Conservation (phyloP, 1,284 basidiomycete genomes). For the Papiliotrema laurentii region DNA sequence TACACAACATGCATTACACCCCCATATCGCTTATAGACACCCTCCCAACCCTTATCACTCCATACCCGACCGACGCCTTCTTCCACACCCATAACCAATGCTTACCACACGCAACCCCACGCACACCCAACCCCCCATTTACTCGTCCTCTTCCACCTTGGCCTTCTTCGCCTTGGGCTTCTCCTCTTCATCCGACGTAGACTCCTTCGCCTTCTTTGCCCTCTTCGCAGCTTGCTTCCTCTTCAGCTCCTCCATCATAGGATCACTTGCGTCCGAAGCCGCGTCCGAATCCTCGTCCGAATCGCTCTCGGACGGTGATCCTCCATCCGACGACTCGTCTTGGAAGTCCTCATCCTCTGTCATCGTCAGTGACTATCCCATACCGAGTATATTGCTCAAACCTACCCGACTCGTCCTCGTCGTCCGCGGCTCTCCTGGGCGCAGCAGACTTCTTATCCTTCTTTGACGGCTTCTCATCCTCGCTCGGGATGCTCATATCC, state of each 20-base stretch:
- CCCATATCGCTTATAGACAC: too few species aligned
- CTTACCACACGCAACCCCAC: too few species aligned
- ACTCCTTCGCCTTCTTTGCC: constrained; percentile 45
- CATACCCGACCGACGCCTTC: too few species aligned
- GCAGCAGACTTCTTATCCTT: constrained; percentile 45
- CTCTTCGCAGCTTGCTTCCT: constrained; percentile 56
- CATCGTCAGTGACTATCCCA: background rate
- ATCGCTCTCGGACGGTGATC: constrained; percentile 73
- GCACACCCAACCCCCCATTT: background rate
- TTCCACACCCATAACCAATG: too few species aligned
- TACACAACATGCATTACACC: too few species aligned
- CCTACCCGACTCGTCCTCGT: constrained; percentile 77
- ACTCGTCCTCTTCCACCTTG: constrained; percentile 27
- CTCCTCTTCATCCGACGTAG: constrained; percentile 20
- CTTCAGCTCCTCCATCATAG: constrained; percentile 64
- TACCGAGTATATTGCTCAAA: constrained; percentile 6
- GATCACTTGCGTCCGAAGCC: constrained; percentile 53
- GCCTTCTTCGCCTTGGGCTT: constrained; percentile 39
- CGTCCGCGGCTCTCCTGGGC: constrained; percentile 55
- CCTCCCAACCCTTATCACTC: too few species aligned
- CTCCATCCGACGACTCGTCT: constrained; percentile 73
- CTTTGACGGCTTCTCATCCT: constrained; percentile 35
- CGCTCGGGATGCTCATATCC: constrained; percentile 49
- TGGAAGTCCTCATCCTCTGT: constrained; percentile 80
- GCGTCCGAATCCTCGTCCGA: constrained; percentile 59